Evolutionary conservation across 1,139 yeast genomes (phyloP).

Genomic region (Yamadazyma siamensis): DNA sequence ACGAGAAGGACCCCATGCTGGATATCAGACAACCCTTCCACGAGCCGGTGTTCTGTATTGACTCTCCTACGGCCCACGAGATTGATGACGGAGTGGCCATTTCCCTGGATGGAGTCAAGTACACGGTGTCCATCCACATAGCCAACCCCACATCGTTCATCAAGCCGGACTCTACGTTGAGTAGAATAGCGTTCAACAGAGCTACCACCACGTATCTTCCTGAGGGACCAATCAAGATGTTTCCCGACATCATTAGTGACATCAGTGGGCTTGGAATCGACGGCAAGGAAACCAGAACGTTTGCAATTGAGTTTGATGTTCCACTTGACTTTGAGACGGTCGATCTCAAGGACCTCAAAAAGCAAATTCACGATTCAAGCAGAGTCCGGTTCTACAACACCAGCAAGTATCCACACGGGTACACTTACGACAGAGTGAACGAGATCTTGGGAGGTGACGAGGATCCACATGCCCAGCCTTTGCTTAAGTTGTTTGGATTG

Average conservation of each 20-base stretch:
- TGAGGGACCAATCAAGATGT: slow-evolving; percentile 61
- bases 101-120: slow-evolving; percentile 27
- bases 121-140: slow-evolving; percentile 63
- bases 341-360: slow-evolving; percentile 10
- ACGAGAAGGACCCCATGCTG: slow-evolving; percentile 31
- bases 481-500: slow-evolving; percentile 28
- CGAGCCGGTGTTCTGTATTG: slow-evolving; percentile 78
- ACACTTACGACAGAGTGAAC: slow-evolving; percentile 36
- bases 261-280: slow-evolving; percentile 57
- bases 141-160: slow-evolving; percentile 83
- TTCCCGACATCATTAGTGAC: slow-evolving; percentile 57
- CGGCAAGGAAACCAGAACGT: slow-evolving; percentile 34
- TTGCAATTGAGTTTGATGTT: slow-evolving; percentile 29
- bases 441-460: slow-evolving; percentile 21
- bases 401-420: slow-evolving; percentile 31
- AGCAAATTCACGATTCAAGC: slow-evolving; percentile 16
- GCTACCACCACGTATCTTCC: slow-evolving; percentile 76
- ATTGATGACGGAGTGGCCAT: slow-evolving; percentile 92
- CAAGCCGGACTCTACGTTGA: slow-evolving; percentile 44
- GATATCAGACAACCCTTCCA: slow-evolving; percentile 33
- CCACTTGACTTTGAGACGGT: slow-evolving; percentile 16
- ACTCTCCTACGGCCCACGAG: slow-evolving; percentile 76
- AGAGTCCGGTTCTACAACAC: slow-evolving; percentile 21
- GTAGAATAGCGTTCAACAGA: slow-evolving; percentile 57
- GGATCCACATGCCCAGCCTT: slow-evolving; percentile 18